phyloP scores from a whole-genome alignment of 768 basidiomycete species.

The Kwoniella pini region DNA sequence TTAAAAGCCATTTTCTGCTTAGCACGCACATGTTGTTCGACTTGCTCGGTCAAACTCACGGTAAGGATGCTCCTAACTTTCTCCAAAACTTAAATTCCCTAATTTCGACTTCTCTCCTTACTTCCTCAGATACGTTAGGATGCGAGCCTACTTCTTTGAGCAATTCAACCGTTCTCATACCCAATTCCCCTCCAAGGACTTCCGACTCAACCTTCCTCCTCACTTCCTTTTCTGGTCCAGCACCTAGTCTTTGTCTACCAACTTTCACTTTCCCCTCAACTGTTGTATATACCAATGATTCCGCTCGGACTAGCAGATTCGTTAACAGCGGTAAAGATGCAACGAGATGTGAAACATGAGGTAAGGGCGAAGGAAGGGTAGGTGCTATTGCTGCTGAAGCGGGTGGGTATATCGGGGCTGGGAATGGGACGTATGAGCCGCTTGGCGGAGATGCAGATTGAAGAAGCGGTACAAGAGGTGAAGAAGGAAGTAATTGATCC shows the following conservation, averaged over 20 bases:
- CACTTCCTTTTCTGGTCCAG: conserved; percentile 48
- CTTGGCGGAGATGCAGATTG: conserved; percentile 68
- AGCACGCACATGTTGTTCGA: too few species aligned
- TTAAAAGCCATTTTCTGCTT: too few species aligned
- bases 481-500: conserved; percentile 71
- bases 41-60: too few species aligned
- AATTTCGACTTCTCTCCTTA: conserved; percentile 44
- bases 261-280: conserved; percentile 65
- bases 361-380: conserved; percentile 62
- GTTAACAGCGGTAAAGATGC: conserved; percentile 70
- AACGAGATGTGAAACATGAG: conserved; percentile 61
- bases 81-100: conserved; percentile 45
- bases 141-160: conserved; percentile 40
- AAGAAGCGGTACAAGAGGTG: conserved; percentile 65
- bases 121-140: conserved; percentile 32
- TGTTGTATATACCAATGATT: conserved; percentile 23
- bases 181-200: conserved; percentile 37
- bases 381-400: conserved; percentile 63
- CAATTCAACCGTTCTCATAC: conserved; percentile 40
- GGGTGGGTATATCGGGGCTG: conserved; percentile 40
- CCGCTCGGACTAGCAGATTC: conserved; percentile 62
- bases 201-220: conserved; percentile 46
- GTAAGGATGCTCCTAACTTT: conserved; percentile 27
- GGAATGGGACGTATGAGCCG: conserved; percentile 43
- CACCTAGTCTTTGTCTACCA: conserved; percentile 72